Evolutionary conservation across 176 grass and related monocot species (phyloP).

Genomic region (Triticum timopheevii): DNA sequence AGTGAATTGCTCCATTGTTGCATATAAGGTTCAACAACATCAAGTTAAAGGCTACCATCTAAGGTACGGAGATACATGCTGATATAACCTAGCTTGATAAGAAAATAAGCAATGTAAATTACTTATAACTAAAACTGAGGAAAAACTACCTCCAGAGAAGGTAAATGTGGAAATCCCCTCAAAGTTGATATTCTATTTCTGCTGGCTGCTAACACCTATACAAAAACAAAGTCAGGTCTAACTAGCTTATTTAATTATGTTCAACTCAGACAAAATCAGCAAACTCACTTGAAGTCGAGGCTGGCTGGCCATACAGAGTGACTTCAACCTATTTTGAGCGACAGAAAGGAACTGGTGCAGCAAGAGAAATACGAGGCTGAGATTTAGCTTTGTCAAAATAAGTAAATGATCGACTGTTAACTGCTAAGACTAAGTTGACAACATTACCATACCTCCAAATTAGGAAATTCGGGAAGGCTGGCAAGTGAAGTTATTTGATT

Average conservation of each 20-base stretch:
- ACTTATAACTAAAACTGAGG: not conserved
- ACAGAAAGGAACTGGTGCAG: slow-evolving; percentile 85
- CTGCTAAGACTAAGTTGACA: slow-evolving; percentile 21
- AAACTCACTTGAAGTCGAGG: slow-evolving; percentile 83
- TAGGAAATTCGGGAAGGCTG: slow-evolving; percentile 82
- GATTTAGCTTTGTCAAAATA: slow-evolving; percentile 23
- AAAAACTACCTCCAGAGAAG: slow-evolving; percentile 72
- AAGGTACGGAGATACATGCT: not conserved
- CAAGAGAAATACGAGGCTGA: slow-evolving; percentile 37
- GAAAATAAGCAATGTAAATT: slow-evolving; percentile 1
- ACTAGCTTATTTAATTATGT: not conserved
- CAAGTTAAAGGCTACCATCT: not conserved
- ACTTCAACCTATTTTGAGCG: slow-evolving; percentile 90
- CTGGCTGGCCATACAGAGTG: slow-evolving; percentile 79
- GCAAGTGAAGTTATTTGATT: slow-evolving; percentile 97
- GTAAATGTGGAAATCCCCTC: slow-evolving; percentile 90
- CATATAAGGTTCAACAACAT: not conserved
- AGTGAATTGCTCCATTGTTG: slow-evolving; percentile 3
- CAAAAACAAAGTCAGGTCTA: slow-evolving; percentile 18
- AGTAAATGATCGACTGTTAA: slow-evolving; percentile 30
- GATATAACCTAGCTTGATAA: slow-evolving; percentile 15
- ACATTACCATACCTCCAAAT: slow-evolving; percentile 83
- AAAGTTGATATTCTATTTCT: slow-evolving; percentile 98
- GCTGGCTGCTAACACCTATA: slow-evolving; percentile 82
- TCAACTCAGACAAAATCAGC: slow-evolving; percentile 22